Percentiles rank a stretch among this genome's conserved stretches.
Conservation (phyloP, 75 land plant species). For the Selaginella moellendorffii region DNA sequence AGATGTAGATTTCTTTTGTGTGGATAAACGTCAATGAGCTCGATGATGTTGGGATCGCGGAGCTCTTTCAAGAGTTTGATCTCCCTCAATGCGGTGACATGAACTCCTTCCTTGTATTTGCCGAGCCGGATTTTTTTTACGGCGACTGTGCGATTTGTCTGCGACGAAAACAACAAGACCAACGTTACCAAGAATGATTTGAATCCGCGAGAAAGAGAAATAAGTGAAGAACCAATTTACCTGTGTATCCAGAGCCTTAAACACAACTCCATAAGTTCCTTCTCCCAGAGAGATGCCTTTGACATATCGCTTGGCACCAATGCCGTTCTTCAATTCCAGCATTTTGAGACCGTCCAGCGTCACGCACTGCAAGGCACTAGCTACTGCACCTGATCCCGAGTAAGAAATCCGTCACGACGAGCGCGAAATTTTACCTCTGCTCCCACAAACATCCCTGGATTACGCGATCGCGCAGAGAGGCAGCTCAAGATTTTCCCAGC, state of each 20-base stretch:
- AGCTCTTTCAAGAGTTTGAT: slow-evolving; percentile 4
- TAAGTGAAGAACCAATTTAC: too few species aligned
- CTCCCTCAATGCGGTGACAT: slow-evolving; percentile 4
- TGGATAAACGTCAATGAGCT: slow-evolving; percentile 3
- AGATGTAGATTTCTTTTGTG: slow-evolving; percentile 1
- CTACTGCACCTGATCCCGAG: too few species aligned
- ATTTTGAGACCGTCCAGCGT: too few species aligned
- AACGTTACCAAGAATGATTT: background rate
- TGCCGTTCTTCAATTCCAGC: slow-evolving; percentile 1
- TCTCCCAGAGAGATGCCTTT: slow-evolving; percentile 73
- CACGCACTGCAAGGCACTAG: too few species aligned
- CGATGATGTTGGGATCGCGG: slow-evolving; percentile 4
- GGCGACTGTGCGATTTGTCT: slow-evolving; percentile 83
- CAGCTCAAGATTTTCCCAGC: too few species aligned
- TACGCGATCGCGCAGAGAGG: too few species aligned
- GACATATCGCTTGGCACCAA: slow-evolving; percentile 51
- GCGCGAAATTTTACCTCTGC: too few species aligned
- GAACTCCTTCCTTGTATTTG: background rate
- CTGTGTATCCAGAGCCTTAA: slow-evolving; percentile 77
- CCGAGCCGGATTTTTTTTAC: slow-evolving; percentile 39
- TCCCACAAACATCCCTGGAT: too few species aligned
- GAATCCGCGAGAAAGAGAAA: background rate
- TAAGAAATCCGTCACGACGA: too few species aligned
- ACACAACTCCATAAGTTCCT: slow-evolving; percentile 93
- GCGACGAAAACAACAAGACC: slow-evolving; percentile 11